Evolutionary conservation across 306 rosid species (phyloP).

Genomic region (Sesbania bispinosa): DNA sequence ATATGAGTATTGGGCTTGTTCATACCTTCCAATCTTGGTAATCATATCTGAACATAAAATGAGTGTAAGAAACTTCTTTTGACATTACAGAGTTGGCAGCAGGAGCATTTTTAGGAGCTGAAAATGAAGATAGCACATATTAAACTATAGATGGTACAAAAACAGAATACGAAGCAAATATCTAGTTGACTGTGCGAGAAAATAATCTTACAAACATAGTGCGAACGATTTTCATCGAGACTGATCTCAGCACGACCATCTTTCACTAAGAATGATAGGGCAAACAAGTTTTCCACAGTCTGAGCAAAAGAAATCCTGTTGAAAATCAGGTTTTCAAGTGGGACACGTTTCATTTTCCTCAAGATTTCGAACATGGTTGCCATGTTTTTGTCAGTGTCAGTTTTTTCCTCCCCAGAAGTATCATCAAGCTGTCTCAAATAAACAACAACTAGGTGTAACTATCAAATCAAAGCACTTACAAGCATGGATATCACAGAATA

Average conservation of each 20-base stretch:
- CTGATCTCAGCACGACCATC: constrained; percentile 76
- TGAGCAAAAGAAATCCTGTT: constrained; percentile 72
- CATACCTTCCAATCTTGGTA: constrained; percentile 86
- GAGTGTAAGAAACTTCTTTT: constrained; percentile 51
- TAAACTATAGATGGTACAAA: neutral
- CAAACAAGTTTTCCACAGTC: constrained; percentile 81
- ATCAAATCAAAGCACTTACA: neutral
- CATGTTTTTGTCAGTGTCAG: constrained; percentile 82
- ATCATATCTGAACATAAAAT: constrained; percentile 81
- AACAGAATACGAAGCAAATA: neutral
- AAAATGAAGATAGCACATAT: neutral
- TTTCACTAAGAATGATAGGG: constrained; percentile 76
- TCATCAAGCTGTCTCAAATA: constrained; percentile 52
- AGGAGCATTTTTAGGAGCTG: constrained; percentile 85
- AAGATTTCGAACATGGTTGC: constrained; percentile 59
- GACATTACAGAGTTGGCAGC: constrained; percentile 32
- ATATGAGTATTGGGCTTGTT: neutral
- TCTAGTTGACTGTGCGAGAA: neutral
- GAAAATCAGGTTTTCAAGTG: constrained; percentile 56
- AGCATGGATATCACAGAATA: too few relatives aligned
- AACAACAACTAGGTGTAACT: constrained; percentile 1
- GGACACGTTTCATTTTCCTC: constrained; percentile 39
- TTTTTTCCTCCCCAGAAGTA: constrained; percentile 37
- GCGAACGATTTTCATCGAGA: constrained; percentile 47
- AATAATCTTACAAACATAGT: constrained; percentile 61